Base-by-base conservation (phyloP, 192 early-diverging fungal species). In the Kappamyces sp. region DNA sequence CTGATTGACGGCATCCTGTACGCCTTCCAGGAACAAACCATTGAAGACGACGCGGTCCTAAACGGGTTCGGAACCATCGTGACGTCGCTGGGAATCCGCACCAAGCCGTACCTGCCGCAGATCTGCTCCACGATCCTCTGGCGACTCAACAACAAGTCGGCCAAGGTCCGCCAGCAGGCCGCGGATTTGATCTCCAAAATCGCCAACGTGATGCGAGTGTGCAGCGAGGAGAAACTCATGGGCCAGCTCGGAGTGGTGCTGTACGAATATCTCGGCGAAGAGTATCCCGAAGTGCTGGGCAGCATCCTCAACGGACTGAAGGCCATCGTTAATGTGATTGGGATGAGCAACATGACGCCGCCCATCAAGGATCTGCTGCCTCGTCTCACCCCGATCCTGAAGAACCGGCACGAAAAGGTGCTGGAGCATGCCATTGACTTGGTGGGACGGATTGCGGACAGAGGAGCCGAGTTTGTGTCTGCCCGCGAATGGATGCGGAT, bases 401-500 rank as follows among this genome's bases (percentile, higher is more conserved):
- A 94, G 69, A 99, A 99, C 70, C 66, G 94, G 64, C 94, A 99
- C 57, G 93, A 95, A 66, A 91, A 92, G 62, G 92, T 94, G 38
- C 92, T 92, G 69, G 90, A 94, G 61, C 86, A 88, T 64, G 86
- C 83, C 68, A 84, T 96, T 58, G 91, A 98, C 73, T 68, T 99
- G n/a, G 93, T 99, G 1, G 96, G 96, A 4, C 86, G 93, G 64
- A 98, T 99, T 61, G 96, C 96, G 7, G 96, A 99, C 67, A 88
- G 96, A 65, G 96, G 91, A 45, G 91, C 96, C 11, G 94, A 96
- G 66, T 91, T 84, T 72, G 96, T 99, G 12, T 84, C 84, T 48
- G 88, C 96, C 2, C 81, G 94, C 64, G 96, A 99, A 75, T 99
- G 96, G 96, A 99, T 99, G 96, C 88, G 96, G 42, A 92, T 93